Evolutionary conservation across 129 eudicot species (phyloP).

Genomic region (Lactuca saligna): DNA sequence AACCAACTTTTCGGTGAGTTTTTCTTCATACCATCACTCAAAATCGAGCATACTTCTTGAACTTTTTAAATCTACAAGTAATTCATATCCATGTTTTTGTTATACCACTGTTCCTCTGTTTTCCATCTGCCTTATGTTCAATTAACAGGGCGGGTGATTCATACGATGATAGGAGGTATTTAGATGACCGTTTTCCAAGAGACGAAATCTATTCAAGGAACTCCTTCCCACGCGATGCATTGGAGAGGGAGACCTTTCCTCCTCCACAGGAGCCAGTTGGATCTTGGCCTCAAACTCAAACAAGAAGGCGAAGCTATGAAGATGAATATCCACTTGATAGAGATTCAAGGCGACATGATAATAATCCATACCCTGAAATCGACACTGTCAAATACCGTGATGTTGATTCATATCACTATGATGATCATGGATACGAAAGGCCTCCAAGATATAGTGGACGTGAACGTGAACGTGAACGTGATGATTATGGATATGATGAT

Average conservation of each 20-base stretch:
- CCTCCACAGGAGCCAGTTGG: conserved; percentile 63
- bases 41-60: background rate
- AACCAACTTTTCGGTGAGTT: conserved; percentile 92
- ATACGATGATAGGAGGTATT: conserved; percentile 84
- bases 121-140: conserved; percentile 33
- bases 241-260: conserved; percentile 68
- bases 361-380: conserved; percentile 52
- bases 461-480: conserved; percentile 68
- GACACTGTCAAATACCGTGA: conserved; percentile 44
- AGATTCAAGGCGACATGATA: conserved; percentile 61
- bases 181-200: conserved; percentile 79
- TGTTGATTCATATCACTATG: conserved; percentile 41
- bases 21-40: conserved; percentile 14
- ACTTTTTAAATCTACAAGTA: conserved; percentile 8
- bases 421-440: conserved; percentile 53
- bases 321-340: conserved; percentile 72
- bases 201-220: conserved; percentile 63
- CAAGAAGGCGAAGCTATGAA: conserved; percentile 78
- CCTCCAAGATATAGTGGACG: conserved; percentile 73
- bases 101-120: conserved; percentile 29
- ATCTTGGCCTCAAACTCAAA: conserved; percentile 71
- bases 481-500: conserved; percentile 76
- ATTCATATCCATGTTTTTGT: background rate
- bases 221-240: conserved; percentile 52
- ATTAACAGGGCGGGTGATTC: conserved; percentile 74